Evolutionary conservation across 208 protist genomes (phyloP), one percentile per base, ranked within the genome.

Genomic region (Trichomonas tenax): DNA sequence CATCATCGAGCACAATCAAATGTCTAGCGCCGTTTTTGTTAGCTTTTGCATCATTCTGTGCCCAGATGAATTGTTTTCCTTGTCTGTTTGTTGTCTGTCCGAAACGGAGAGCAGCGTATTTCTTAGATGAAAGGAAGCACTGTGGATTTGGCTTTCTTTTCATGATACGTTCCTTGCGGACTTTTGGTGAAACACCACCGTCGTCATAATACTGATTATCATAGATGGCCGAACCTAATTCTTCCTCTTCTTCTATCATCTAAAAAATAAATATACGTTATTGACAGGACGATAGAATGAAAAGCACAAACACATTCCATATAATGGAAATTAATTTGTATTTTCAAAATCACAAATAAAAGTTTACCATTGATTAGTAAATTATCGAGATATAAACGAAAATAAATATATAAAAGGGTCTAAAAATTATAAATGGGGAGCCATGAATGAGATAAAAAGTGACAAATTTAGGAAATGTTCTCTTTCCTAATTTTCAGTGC

Each of bases 1-100:
- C 86, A 93, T 93, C 86, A 51, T 93, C 86, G 36, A 93, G 86
- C 41, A 93, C 86, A 41, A 93, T 93, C 15, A 93, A 41, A 17
- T 93, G 86, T 34, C 86, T 23, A 8, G 45, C 14, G 9, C 86
- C 86, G 31, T 93, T 93, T 51, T 93, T 93, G 26, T 93, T 93
- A 34, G 86, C 86, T 93, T 58, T 58, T 15, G 3, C 26, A 93
- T 93, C 86, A 17, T 48, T 40, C 9, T 51, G 15, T 9, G 41
- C 40, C 82, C 82, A 89, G 26, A 72, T 72, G 26, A 72, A 72
- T 41, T 11, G 34, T 84, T 84, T 84, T 84, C 34, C 34, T 93
- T 93, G 23, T 34, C 40, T 26, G 38, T 44, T 34, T n/a, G 44
- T 38, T 58, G 44, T 93, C 8, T 34, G 17, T 58, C 44, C 44